These are phyloP conservation scores for Serendipita sp. DNA, from an alignment of 1,284 basidiomycete species.

Conservation along the genomic window DNA sequence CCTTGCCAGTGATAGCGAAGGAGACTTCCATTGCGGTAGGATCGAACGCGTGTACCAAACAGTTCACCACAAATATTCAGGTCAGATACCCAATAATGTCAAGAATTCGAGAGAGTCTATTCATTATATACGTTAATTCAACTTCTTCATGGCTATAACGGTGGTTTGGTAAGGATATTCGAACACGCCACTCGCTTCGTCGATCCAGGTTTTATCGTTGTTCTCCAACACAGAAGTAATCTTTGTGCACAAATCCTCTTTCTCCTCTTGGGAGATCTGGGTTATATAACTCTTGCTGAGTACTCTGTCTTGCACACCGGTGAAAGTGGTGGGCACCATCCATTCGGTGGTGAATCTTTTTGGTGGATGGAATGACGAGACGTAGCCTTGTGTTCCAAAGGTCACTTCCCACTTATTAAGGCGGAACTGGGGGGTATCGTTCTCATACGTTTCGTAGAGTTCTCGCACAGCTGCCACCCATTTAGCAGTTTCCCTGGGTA, in stretches of 20 bases:
- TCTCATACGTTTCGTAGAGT: slow-evolving; percentile 48
- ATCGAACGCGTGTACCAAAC: slow-evolving; percentile 8
- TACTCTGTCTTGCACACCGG: slow-evolving; percentile 38
- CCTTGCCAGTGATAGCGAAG: slow-evolving; percentile 72
- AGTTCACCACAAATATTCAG: background rate
- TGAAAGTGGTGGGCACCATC: slow-evolving; percentile 10
- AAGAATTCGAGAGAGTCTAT: background rate
- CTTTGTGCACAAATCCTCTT: slow-evolving; percentile 27
- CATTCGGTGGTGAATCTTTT: slow-evolving; percentile 24
- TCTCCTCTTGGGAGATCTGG: slow-evolving; percentile 39
- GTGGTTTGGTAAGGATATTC: slow-evolving; percentile 41
- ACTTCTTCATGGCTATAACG: slow-evolving; percentile 28
- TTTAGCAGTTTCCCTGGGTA: slow-evolving; percentile 34
- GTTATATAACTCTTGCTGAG: slow-evolving; percentile 63
- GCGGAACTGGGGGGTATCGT: slow-evolving; percentile 58
- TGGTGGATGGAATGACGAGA: slow-evolving; percentile 35
- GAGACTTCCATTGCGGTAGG: slow-evolving; percentile 50
- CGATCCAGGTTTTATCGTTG: slow-evolving; percentile 32
- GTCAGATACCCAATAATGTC: background rate
- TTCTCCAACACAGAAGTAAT: slow-evolving; percentile 34
- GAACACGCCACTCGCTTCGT: slow-evolving; percentile 34
- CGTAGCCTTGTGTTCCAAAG: slow-evolving; percentile 44
- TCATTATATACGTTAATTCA: background rate
- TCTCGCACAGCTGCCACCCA: slow-evolving; percentile 62
- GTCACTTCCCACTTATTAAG: slow-evolving; percentile 50